Base-by-base conservation (phyloP, 768 basidiomycete species). In the Pisolithus tinctorius region DNA sequence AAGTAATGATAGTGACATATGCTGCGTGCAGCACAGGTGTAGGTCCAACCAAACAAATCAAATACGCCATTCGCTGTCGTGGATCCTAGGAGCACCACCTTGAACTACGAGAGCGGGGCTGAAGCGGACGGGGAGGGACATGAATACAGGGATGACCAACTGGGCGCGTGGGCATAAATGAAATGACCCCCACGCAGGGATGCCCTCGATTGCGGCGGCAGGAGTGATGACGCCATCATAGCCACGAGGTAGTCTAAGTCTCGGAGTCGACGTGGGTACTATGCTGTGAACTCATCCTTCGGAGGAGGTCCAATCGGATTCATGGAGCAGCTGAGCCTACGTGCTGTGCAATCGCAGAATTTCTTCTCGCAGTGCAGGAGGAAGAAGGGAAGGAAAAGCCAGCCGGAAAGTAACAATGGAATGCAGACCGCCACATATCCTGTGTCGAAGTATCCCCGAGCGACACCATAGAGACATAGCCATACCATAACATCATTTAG, bases 121-220 rank as follows among this genome's bases (percentile, higher is more conserved):
- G 55, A 54, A 34, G 59, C 63, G 61, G 64, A 56, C 58, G 63
- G 53, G 60, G 64, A 58, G 53, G 49, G n/a, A 56, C 53, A 60
- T 14, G 49, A 45, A 49, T 49, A 42, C 51, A 34, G 14, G 30
- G 29, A 27, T 40, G 29, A 23, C 26, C 34, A 38, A 20, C 25
- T 49, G 25, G 37, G 17, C n/a, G 44, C 44, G 41, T 36, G 31
- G 44, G 20, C 55, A 42, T 34, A 45, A 44, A 45, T 45, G 43
- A 45, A 45, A 45, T 13, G 43, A 45, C 43, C 43, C 14, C 43
- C 26, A 13, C 26, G 29, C 43, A 45, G 13, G 43, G 23, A 45
- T 29, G 16, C 13, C 43, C 27, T 45, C 6, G 7, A 29, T 27
- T 16, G 26, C 27, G 14, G 29, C 26, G 14, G 27, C 16, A 29